Base-by-base conservation (phyloP, 768 basidiomycete species). In the Termitomyces sp. region DNA sequence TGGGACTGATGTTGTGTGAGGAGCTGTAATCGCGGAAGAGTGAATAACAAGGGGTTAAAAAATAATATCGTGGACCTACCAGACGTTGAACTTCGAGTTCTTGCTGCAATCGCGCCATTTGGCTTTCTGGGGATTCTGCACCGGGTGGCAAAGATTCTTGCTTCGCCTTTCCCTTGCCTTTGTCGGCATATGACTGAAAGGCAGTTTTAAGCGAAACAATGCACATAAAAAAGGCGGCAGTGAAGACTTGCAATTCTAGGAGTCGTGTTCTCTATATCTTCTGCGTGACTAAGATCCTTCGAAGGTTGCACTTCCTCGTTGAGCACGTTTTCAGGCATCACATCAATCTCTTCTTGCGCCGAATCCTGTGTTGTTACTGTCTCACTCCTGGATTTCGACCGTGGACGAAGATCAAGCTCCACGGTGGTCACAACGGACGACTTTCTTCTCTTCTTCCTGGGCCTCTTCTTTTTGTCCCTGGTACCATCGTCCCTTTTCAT, bases 1-100 rank as follows among this genome's bases (percentile, higher is more conserved):
- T 83, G 70, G 9, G 70, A 61, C 69, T 84, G 75, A 59, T 90
- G 83, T 57, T 74, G 73, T 21, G 71, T 61, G 40, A 87, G 69
- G 54, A 81, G 67, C 82, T 83, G 51, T 3, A 58, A 35, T 55
- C 47, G 43, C 42, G 8, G 26, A 48, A 44, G 43, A 55, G 37
- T 35, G 26, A 43, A 22, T 51, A 48, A 60, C 43, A 22, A 17
- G 22, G 7, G n/a, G 14, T 5, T 17, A 22, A 35, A 42, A 11
- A 43, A 40, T 54, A 12, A 15, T 28, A 40, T 51, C 24, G 12
- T 14, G 22, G 30, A 44, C 75, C 45, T 64, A 79, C 81, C 37
- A 64, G 57, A 42, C 66, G 65, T 63, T 77, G 74, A 24, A 66
- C 59, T 42, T 69, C 70, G 2, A 82, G 67, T 59, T 82, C 73